Conservation (phyloP, 2,329 filamentous ascomycete genomes). For the Microdochium bolleyi region DNA sequence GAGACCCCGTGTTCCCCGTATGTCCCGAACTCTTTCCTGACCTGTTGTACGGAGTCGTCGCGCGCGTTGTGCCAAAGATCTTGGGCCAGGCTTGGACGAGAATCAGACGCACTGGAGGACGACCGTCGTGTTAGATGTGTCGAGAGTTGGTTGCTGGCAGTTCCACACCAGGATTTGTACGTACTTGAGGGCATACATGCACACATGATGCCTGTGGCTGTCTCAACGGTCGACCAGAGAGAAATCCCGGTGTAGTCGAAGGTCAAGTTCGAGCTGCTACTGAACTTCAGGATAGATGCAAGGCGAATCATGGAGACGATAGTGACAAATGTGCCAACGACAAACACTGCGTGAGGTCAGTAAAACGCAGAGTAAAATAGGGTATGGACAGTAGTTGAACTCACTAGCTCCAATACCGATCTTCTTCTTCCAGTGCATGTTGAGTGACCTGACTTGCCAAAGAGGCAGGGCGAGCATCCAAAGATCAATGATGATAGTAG, state of each 20-base stretch:
- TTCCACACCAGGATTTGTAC: background rate
- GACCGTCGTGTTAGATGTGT: background rate
- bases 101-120: background rate
- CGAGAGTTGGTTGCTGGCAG: background rate
- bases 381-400: background rate
- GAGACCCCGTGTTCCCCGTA: background rate
- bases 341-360: slow-evolving; percentile 30
- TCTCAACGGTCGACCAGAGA: slow-evolving; percentile 25
- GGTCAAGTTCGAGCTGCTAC: slow-evolving; percentile 19
- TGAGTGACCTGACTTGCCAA: slow-evolving; percentile 29
- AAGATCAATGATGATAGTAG: slow-evolving; percentile 32
- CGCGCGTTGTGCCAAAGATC: background rate
- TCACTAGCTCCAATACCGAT: slow-evolving; percentile 21
- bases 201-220: slow-evolving; percentile 24
- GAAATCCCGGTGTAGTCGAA: slow-evolving; percentile 20
- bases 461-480: slow-evolving; percentile 33
- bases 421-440: slow-evolving; percentile 39
- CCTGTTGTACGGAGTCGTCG: background rate
- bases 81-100: background rate
- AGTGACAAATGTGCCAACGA: slow-evolving; percentile 30
- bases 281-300: slow-evolving; percentile 17
- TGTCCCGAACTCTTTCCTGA: background rate
- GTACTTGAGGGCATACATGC: slow-evolving; percentile 19
- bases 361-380: background rate
- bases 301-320: slow-evolving; percentile 23